A percentile compares a stretch with the other conserved stretches of the same genome.
phyloP scores from a whole-genome alignment of 2,329 filamentous ascomycete species.

The Phialocephala sp. region DNA sequence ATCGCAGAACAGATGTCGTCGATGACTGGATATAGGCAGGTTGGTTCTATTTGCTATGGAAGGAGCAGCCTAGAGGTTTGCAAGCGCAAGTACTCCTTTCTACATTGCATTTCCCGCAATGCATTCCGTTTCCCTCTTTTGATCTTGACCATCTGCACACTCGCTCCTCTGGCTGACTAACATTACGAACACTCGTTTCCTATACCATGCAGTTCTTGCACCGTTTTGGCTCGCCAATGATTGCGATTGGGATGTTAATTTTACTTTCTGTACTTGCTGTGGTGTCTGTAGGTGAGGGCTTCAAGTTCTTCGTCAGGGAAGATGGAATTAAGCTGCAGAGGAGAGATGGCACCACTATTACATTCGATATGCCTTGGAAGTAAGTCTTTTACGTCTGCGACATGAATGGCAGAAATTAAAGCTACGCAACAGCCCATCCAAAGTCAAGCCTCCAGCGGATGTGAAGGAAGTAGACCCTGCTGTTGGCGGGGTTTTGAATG shows the following conservation, averaged over 20 bases:
- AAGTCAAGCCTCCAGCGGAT: slow-evolving; percentile 4
- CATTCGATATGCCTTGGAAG: slow-evolving; percentile 31
- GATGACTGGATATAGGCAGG: background rate
- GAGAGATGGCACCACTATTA: slow-evolving; percentile 27
- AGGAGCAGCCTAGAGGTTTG: background rate
- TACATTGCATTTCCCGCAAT: background rate
- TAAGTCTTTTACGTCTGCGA: slow-evolving; percentile 15
- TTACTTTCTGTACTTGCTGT: slow-evolving; percentile 33
- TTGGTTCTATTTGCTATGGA: background rate
- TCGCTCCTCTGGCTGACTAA: slow-evolving; percentile 9
- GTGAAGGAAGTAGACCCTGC: slow-evolving; percentile 24
- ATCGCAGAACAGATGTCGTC: background rate
- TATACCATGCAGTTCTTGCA: slow-evolving; percentile 33
- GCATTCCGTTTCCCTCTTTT: background rate
- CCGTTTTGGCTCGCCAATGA: slow-evolving; percentile 24
- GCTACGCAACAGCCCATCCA: slow-evolving; percentile 9
- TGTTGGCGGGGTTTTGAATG: slow-evolving; percentile 20
- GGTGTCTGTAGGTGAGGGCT: slow-evolving; percentile 36
- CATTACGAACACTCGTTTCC: slow-evolving; percentile 1
- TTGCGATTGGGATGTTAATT: slow-evolving; percentile 31
- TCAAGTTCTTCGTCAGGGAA: slow-evolving; percentile 27
- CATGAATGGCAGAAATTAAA: background rate
- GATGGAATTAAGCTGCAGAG: slow-evolving; percentile 22
- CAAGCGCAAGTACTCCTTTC: background rate
- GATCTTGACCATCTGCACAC: slow-evolving; percentile 1